These are phyloP conservation scores for Globisporangium okanoganense DNA, from an alignment of 352 stramenopile species.

Conservation along the genomic window DNA sequence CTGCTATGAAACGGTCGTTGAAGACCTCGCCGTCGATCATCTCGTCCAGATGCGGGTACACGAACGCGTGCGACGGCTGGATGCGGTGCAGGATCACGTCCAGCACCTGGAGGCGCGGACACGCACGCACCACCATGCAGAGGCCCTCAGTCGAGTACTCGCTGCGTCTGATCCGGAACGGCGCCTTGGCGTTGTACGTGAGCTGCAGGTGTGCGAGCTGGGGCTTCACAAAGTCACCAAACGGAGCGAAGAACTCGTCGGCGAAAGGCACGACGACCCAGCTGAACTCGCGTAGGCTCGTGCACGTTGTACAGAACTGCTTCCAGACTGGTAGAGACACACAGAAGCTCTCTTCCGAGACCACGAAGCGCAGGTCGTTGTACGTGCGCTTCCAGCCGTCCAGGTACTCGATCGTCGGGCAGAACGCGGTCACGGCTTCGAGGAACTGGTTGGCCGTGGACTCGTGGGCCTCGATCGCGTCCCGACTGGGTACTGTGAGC, in stretches of 20 bases:
- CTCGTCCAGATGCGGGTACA: conserved; percentile 56
- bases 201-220: conserved; percentile 39
- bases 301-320: conserved; percentile 37
- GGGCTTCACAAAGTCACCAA: conserved; percentile 32
- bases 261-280: conserved; percentile 68
- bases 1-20: conserved; percentile 34
- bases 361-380: conserved; percentile 30
- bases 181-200: conserved; percentile 45
- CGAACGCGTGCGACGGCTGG: conserved; percentile 36
- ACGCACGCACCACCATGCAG: conserved; percentile 28
- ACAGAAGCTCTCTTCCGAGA: conserved; percentile 35
- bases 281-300: conserved; percentile 48
- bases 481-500: conserved; percentile 12
- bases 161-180: conserved; percentile 43
- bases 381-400: conserved; percentile 66
- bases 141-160: conserved; percentile 44
- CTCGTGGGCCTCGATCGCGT: conserved; percentile 18
- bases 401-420: conserved; percentile 53
- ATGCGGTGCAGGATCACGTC: conserved; percentile 48
- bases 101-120: conserved; percentile 27
- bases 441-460: conserved; percentile 26
- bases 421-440: conserved; percentile 23
- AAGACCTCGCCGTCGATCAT: conserved; percentile 55
- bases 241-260: conserved; percentile 62
- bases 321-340: conserved; percentile 34